Conservation (phyloP, 1,284 basidiomycete genomes). For the Ganoderma meredithae region DNA sequence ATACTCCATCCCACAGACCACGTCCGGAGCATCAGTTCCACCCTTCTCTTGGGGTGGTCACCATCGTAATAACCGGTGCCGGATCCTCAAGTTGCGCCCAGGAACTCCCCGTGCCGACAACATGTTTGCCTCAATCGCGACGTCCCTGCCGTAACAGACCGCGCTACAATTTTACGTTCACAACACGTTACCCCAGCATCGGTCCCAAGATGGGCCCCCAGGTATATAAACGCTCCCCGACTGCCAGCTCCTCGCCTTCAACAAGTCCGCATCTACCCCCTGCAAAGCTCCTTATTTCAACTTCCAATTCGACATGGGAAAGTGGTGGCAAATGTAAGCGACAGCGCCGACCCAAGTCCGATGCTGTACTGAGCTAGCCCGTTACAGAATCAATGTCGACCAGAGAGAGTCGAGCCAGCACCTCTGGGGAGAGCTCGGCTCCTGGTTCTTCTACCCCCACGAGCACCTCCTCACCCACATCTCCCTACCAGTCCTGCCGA, state of each 20-base stretch:
- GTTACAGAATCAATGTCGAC: constrained; percentile 18
- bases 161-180: constrained; percentile 8
- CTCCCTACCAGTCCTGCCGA: constrained; percentile 14
- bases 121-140: constrained; percentile 4
- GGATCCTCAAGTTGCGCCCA: background rate
- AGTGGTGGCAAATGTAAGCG: constrained; percentile 21
- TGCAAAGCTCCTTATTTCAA: background rate
- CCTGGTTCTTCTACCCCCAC: constrained; percentile 23
- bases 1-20: background rate
- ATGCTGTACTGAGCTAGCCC: background rate
- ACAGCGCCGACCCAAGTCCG: background rate
- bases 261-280: background rate
- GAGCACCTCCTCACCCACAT: constrained; percentile 15
- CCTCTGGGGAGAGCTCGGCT: constrained; percentile 15
- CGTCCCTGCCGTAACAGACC: constrained; percentile 6
- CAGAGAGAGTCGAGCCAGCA: constrained; percentile 15
- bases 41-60: background rate
- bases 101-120: background rate
- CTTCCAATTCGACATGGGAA: constrained; percentile 7
- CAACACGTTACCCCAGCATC: background rate
- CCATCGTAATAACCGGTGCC: background rate
- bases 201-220: background rate
- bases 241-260: no score
- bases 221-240: background rate
- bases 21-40: background rate